A percentile compares a stretch with the other conserved stretches of the same genome.
Evolutionary conservation across 1,139 yeast species (phyloP).

Genomic region (Sugiyamaella xylanicola): DNA sequence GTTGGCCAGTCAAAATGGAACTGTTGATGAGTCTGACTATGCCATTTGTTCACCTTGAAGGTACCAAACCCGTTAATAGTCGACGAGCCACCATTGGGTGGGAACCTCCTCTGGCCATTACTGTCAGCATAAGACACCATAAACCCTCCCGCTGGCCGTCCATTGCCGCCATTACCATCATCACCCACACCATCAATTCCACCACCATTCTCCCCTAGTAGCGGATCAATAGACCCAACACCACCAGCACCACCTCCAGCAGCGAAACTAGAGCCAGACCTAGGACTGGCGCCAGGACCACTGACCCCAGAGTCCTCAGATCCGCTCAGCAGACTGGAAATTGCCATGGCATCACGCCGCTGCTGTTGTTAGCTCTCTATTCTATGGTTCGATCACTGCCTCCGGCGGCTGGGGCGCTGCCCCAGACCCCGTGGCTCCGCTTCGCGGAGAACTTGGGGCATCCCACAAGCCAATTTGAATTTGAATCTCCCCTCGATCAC

Average conservation of each 20-base stretch:
- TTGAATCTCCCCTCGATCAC: background rate
- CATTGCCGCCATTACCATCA: background rate
- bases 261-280: background rate
- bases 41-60: slow-evolving; percentile 7
- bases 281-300: background rate
- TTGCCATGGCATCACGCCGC: slow-evolving; percentile 25
- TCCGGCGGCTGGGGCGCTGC: slow-evolving; percentile 3
- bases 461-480: background rate
- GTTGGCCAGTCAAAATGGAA: slow-evolving; percentile 18
- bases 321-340: slow-evolving; percentile 19
- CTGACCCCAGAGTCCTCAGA: slow-evolving; percentile 1
- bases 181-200: background rate
- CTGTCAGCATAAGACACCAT: background rate
- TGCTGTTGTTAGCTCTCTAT: background rate
- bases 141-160: background rate
- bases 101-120: too few relatives aligned
- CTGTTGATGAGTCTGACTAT: slow-evolving; percentile 2
- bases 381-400: background rate
- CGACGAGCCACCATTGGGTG: too few relatives aligned
- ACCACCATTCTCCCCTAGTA: background rate
- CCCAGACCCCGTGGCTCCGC: background rate
- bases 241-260: background rate
- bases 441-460: background rate
- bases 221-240: background rate
- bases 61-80: slow-evolving; percentile 14